Percentiles rank a stretch among this genome's conserved stretches.
Evolutionary conservation across 2,329 filamentous ascomycete species (phyloP).

Genomic region (Waltergamsia citrina): DNA sequence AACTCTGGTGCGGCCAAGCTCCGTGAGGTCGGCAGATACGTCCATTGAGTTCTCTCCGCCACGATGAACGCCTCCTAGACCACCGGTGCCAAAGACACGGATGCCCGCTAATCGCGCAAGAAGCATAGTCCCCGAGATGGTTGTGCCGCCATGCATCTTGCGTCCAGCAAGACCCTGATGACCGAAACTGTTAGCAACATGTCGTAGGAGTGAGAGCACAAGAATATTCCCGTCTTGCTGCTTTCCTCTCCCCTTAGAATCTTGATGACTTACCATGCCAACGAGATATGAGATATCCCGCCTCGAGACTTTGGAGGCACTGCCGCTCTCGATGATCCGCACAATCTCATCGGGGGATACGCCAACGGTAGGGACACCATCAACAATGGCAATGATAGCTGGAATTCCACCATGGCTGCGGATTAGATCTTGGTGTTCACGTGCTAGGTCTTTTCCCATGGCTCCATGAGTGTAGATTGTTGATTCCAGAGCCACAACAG

Average conservation of each 20-base stretch:
- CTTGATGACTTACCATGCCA: slow-evolving; percentile 52
- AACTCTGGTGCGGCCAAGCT: slow-evolving; percentile 81
- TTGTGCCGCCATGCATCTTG: slow-evolving; percentile 79
- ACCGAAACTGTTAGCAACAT: background rate
- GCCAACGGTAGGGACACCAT: slow-evolving; percentile 76
- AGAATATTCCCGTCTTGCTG: no score
- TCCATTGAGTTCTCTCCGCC: slow-evolving; percentile 83
- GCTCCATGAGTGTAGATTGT: slow-evolving; percentile 96
- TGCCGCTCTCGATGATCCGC: slow-evolving; percentile 56
- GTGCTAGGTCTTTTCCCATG: slow-evolving; percentile 59
- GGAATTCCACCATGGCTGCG: slow-evolving; percentile 75
- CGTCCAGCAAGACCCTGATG: slow-evolving; percentile 53
- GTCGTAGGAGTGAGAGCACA: background rate
- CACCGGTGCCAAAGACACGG: slow-evolving; percentile 87
- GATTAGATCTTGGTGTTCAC: slow-evolving; percentile 79
- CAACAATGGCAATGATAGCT: slow-evolving; percentile 81
- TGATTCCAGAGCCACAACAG: slow-evolving; percentile 87
- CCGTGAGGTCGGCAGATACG: slow-evolving; percentile 88
- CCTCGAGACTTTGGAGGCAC: slow-evolving; percentile 75
- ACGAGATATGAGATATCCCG: slow-evolving; percentile 77
- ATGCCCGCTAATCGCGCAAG: slow-evolving; percentile 82
- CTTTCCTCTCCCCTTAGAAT: no score
- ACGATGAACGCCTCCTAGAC: slow-evolving; percentile 87
- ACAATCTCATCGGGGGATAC: slow-evolving; percentile 63
- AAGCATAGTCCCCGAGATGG: slow-evolving; percentile 87